A percentile compares a stretch with the other conserved stretches of the same genome.
phyloP scores from a whole-genome alignment of 176 grass and related monocot species.

The Phyllostachys edulis region DNA sequence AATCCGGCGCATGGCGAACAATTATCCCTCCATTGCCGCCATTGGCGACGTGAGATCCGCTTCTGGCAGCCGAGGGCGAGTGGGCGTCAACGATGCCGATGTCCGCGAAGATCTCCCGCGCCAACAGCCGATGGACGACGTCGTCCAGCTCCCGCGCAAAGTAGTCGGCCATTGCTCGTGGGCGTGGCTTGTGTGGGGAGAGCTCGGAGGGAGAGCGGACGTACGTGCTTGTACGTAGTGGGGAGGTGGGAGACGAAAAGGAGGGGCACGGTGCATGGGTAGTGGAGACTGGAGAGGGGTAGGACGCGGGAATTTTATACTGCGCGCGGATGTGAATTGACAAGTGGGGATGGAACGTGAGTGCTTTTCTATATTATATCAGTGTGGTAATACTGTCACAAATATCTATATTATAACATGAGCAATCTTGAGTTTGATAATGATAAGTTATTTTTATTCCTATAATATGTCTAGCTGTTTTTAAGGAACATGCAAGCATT shows the following conservation, averaged over 20 bases:
- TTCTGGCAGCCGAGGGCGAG: background rate
- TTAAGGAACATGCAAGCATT: too few species aligned
- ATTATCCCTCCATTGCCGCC: background rate
- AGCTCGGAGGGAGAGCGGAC: background rate
- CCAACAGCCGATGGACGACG: slow-evolving; percentile 20
- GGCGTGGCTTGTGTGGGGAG: background rate
- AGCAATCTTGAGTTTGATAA: too few species aligned
- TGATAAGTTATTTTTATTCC: too few species aligned
- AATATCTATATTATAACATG: too few species aligned
- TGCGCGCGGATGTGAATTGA: background rate
- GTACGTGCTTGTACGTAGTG: background rate
- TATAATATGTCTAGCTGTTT: too few species aligned
- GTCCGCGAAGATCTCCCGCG: slow-evolving; percentile 28
- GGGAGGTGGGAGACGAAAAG: background rate
- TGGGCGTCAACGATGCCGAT: slow-evolving; percentile 18
- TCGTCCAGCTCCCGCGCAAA: slow-evolving; percentile 8
- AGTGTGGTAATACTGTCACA: too few species aligned
- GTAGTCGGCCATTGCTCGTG: slow-evolving; percentile 18
- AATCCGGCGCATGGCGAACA: background rate
- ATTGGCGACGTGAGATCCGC: background rate
- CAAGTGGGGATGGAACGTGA: background rate
- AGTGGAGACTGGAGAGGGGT: background rate
- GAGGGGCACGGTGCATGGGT: background rate
- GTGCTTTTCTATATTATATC: too few species aligned
- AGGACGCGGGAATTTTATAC: background rate